Base-by-base conservation (phyloP, 225 moss, liverwort and hornwort species). In the Ulota crispa region DNA sequence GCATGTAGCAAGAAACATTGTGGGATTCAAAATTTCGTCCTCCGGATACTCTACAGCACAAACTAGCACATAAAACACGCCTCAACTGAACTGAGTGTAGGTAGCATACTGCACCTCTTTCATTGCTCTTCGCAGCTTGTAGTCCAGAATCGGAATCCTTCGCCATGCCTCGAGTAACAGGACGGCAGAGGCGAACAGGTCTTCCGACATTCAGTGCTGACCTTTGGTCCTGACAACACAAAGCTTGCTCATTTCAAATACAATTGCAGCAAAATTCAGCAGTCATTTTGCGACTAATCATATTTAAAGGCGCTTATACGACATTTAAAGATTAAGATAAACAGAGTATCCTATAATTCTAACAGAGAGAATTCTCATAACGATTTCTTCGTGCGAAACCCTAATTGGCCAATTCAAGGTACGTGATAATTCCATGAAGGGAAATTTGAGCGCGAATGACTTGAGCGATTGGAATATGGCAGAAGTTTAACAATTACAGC, bases 131-230 rank as follows among this genome's bases (percentile, higher is more conserved):
- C 23, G 45, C 20, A 81, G 72, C 37, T 82, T 84, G 82, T 52
- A 80, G 70, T 30, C 87, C 28, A 13, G 81, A 68, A 63, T 87
- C 72, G 31, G 81, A 74, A 79, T 68, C 87, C 64, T 85, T 85
- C 62, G 85, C 81, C 89, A 75, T 80, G 39, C 79, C 76, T 57
- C 85, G 88, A 79, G 68, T 81, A 52, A 76, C 76, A 81, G 53
- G 72, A 81, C 83, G 72, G 74, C 75, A 73, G 73, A 43, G 41
- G 30, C 26, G 57, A 68, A 64, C 63, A 52, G 57, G 41, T 37
- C 76, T 85, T 72, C 78, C 82, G 72, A 21, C 21, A 37, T 64
- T 78, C 26, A 68, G 34, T 37, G 54, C 70, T 56, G 74, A 59
- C 55, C 81, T 64, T 78, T 64, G 83, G 9, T 57, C 82, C 88